Conservation (phyloP, 2,329 filamentous ascomycete genomes). For the Fusarium sambucinum region DNA sequence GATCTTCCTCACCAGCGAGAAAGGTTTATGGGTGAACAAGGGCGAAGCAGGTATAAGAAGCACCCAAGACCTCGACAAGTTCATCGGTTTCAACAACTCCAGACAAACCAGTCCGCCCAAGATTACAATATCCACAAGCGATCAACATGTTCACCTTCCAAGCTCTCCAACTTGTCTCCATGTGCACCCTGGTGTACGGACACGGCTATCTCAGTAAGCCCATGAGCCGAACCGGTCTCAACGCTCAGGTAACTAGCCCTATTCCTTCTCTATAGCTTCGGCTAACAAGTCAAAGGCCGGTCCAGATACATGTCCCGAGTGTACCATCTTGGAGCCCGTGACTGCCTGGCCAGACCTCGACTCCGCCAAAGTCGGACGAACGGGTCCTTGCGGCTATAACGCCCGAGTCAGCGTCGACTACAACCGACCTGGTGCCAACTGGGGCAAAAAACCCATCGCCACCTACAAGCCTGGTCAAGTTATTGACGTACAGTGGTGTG, state of each 20-base stretch:
- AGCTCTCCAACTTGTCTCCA: conserved; percentile 5
- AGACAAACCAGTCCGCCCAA: neutral
- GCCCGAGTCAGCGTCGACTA: conserved; percentile 66
- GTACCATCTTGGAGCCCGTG: conserved; percentile 66
- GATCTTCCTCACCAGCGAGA: neutral
- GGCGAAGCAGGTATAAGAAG: neutral
- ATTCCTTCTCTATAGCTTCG: neutral
- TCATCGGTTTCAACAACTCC: neutral
- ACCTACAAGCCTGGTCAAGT: conserved; percentile 61
- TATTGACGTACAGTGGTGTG: conserved; percentile 66
- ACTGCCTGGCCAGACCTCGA: conserved; percentile 62
- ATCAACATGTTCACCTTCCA: neutral
- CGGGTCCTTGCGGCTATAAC: conserved; percentile 66
- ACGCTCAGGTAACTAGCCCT: conserved; percentile 12
- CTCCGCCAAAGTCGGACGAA: conserved; percentile 59
- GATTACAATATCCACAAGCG: neutral
- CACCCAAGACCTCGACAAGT: neutral
- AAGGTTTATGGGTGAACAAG: neutral
- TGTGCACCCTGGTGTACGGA: conserved; percentile 4
- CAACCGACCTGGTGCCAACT: conserved; percentile 59
- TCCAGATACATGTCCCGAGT: conserved; percentile 65
- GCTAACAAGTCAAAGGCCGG: conserved; percentile 54
- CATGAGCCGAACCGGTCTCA: conserved; percentile 39
- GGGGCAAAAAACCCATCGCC: conserved; percentile 58
- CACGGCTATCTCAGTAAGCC: conserved; percentile 38